Evolutionary conservation across 805 yeast species (phyloP), one percentile per base, ranked within the genome.

Genomic region (Blastobotrys americana): DNA sequence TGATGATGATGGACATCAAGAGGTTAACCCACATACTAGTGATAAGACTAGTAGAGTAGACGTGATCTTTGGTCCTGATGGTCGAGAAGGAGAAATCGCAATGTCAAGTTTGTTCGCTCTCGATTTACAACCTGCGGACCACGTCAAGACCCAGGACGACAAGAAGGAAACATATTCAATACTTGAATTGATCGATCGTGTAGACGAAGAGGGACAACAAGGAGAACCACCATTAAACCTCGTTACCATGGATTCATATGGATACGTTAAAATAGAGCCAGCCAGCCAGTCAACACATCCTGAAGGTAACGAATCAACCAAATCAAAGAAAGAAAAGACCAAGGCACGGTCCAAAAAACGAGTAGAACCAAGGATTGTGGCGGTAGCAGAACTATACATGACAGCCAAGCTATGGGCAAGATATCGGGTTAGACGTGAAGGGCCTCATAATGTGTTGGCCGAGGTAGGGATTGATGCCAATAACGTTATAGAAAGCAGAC

Each of bases 81-180:
- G 38, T n/a, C 35, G 45, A 9, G 44, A 41, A 16, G 44, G 45
- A 3, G 51, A 41, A 13, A 25, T 43, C 17, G 17, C 44, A 3
- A 20, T 27, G 4, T 16, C 25, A 4, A 27, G 42, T 15, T 15
- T 45, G 23, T 37, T 23, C 15, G 39, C 40, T 19, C 34, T 54
- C 13, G 55, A 54, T 41, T 25, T 54, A 3, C 36, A 35, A 34
- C 34, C 41, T 2, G 55, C 53, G 2, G 55, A 54, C 34, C 44
- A 37, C 17, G 52, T 54, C 18, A 52, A 52, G 40, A 22, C 43
- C n/a, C 45, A 41, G 16, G 39, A 47, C 5, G 47, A 51, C 33
- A 44, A 47, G 39, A 44, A 43, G 28, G 18, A 20, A 27, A 34
- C 35, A 25, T 51, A 28, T 39, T 44, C 48, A 31, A 44, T 53